Percentiles rank a stretch among this genome's conserved stretches.
phyloP scores from a whole-genome alignment of 768 basidiomycete species.

The Leccinum aurantiacum region DNA sequence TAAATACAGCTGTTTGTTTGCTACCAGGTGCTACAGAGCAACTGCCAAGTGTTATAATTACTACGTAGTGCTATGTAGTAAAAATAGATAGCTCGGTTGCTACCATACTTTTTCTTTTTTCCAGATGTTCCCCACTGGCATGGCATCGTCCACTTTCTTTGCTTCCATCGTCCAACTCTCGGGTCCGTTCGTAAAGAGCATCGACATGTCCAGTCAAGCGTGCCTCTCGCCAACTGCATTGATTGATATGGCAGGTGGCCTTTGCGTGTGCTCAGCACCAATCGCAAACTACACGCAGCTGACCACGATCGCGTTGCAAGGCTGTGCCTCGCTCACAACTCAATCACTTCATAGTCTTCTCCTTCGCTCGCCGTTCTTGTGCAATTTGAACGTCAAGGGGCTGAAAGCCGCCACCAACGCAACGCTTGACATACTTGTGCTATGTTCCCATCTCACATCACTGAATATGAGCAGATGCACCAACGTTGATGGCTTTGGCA shows the following conservation, averaged over 20 bases:
- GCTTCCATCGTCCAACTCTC: slow-evolving; percentile 51
- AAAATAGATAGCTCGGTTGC: too few species aligned
- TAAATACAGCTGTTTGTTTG: too few species aligned
- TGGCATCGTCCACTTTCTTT: slow-evolving; percentile 51
- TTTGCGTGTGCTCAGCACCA: slow-evolving; percentile 43
- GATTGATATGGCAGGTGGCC: slow-evolving; percentile 49
- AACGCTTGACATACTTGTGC: too few species aligned
- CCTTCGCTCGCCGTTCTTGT: slow-evolving; percentile 58
- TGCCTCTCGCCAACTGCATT: slow-evolving; percentile 25
- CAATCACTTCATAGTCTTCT: slow-evolving; percentile 70
- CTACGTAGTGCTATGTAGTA: too few species aligned
- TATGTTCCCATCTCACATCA: too few species aligned
- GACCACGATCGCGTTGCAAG: slow-evolving; percentile 66
- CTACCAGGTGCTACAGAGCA: too few species aligned
- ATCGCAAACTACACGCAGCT: slow-evolving; percentile 58
- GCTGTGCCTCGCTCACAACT: slow-evolving; percentile 66
- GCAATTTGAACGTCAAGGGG: slow-evolving; percentile 63
- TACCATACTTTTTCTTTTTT: too few species aligned
- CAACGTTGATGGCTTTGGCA: too few species aligned
- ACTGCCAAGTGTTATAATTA: too few species aligned
- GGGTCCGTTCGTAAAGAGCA: slow-evolving; percentile 49
- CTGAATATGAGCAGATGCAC: too few species aligned
- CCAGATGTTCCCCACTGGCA: too few species aligned
- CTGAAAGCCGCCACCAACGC: slow-evolving; percentile 29
- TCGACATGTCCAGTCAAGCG: too few species aligned